Conservation (phyloP, 352 stramenopile genomes). For the Phytophthora podocarpi region DNA sequence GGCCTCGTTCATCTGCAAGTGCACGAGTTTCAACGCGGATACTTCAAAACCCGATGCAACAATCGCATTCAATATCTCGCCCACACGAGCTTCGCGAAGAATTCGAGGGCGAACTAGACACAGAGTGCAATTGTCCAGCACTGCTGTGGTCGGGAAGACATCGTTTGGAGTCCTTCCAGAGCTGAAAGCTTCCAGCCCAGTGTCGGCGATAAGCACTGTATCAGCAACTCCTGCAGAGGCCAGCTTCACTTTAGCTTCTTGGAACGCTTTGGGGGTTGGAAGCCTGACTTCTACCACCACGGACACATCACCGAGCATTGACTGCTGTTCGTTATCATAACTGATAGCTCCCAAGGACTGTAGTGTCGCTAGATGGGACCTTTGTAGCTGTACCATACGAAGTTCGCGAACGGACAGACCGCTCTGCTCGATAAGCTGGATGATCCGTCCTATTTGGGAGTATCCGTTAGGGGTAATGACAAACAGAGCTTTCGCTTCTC, state of each 20-base stretch:
- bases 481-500: slow-evolving; percentile 46
- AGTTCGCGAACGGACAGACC: slow-evolving; percentile 42
- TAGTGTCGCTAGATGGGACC: slow-evolving; percentile 36
- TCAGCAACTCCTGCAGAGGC: slow-evolving; percentile 8
- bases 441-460: slow-evolving; percentile 48
- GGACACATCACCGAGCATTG: slow-evolving; percentile 52
- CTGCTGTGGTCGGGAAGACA: slow-evolving; percentile 47
- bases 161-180: slow-evolving; percentile 1
- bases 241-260: slow-evolving; percentile 14
- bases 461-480: slow-evolving; percentile 61
- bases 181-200: slow-evolving; percentile 26
- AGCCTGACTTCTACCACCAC: slow-evolving; percentile 54
- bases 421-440: slow-evolving; percentile 50
- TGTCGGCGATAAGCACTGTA: slow-evolving; percentile 30
- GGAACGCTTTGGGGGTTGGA: slow-evolving; percentile 12
- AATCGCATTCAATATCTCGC: slow-evolving; percentile 85
- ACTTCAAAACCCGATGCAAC: slow-evolving; percentile 86
- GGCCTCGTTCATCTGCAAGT: slow-evolving; percentile 75
- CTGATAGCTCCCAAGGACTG: slow-evolving; percentile 8
- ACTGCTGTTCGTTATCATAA: slow-evolving; percentile 25
- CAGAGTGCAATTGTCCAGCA: slow-evolving; percentile 70
- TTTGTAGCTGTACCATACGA: slow-evolving; percentile 57
- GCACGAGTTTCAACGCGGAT: slow-evolving; percentile 87
- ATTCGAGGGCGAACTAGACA: slow-evolving; percentile 68
- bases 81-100: slow-evolving; percentile 60